Percentiles rank a stretch among this genome's conserved stretches.
Evolutionary conservation across 805 yeast genomes (phyloP).

Genomic region (Blastobotrys terrestris): DNA sequence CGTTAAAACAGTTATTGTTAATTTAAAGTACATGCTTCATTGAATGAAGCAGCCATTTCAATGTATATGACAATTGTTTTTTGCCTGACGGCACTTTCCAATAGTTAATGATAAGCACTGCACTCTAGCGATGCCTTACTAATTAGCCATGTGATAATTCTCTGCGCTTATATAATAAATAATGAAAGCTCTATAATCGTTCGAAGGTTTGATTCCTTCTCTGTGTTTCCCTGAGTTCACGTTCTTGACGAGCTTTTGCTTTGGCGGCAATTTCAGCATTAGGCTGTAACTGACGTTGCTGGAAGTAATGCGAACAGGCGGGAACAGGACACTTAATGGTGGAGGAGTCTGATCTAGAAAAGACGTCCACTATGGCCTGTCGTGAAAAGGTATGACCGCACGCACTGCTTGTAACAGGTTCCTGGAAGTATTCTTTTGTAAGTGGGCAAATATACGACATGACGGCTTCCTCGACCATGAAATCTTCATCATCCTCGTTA

Average conservation of each 20-base stretch:
- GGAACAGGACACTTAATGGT: conserved; percentile 18
- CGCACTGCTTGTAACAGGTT: conserved; percentile 26
- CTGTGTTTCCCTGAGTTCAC: conserved; percentile 14
- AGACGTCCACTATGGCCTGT: conserved; percentile 22
- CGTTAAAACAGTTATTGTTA: too few relatives aligned
- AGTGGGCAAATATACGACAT: conserved; percentile 28
- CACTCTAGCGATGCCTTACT: too few relatives aligned
- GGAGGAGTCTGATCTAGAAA: conserved; percentile 4
- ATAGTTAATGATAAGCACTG: too few relatives aligned
- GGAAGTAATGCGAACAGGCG: conserved; percentile 14
- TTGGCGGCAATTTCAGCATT: conserved; percentile 12
- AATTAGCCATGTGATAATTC: too few relatives aligned
- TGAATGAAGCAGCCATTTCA: too few relatives aligned
- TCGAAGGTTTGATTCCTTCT: conserved; percentile 11
- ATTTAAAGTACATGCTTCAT: too few relatives aligned
- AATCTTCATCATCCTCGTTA: conserved; percentile 26
- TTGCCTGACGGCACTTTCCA: too few relatives aligned
- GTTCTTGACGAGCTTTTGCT: conserved; percentile 12
- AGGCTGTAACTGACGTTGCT: conserved; percentile 5
- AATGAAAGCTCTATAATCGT: conserved; percentile 6
- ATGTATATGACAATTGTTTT: too few relatives aligned
- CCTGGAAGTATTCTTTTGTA: conserved; percentile 20
- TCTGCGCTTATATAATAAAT: background rate
- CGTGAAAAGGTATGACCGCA: conserved; percentile 28
- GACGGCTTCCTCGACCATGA: conserved; percentile 22